These are phyloP conservation scores for Phytomonas francai DNA, from an alignment of 208 protist genomes.

Conservation along the genomic window DNA sequence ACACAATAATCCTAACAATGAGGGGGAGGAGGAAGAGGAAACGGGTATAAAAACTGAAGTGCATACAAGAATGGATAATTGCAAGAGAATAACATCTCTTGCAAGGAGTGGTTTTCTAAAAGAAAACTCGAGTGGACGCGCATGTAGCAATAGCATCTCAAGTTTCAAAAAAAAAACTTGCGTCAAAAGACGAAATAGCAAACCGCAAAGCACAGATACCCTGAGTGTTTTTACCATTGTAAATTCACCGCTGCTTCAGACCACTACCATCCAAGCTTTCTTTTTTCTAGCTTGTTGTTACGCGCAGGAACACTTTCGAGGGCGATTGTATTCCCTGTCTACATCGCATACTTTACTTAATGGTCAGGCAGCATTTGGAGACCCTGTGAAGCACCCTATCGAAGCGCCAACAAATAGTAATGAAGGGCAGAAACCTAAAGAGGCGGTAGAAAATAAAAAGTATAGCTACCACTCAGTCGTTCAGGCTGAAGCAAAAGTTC, in stretches of 20 bases:
- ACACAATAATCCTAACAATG: neutral
- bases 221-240: neutral
- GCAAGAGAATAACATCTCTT: neutral
- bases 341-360: neutral
- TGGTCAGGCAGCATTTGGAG: neutral
- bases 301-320: neutral
- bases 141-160: neutral
- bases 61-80: neutral
- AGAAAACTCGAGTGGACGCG: neutral
- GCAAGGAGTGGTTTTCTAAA: neutral
- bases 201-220: neutral
- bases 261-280: neutral
- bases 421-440: neutral
- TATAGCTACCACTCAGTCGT: neutral
- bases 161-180: neutral
- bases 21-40: neutral
- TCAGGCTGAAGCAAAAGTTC: neutral
- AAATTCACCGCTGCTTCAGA: neutral
- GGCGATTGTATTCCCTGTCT: neutral
- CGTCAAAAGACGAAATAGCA: neutral
- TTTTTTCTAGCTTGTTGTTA: neutral
- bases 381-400: neutral
- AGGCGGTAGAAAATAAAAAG: neutral
- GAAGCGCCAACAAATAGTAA: neutral
- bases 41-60: neutral